phyloP scores from a whole-genome alignment of 2,329 filamentous ascomycete species.

The Colletotrichum nymphaeae region DNA sequence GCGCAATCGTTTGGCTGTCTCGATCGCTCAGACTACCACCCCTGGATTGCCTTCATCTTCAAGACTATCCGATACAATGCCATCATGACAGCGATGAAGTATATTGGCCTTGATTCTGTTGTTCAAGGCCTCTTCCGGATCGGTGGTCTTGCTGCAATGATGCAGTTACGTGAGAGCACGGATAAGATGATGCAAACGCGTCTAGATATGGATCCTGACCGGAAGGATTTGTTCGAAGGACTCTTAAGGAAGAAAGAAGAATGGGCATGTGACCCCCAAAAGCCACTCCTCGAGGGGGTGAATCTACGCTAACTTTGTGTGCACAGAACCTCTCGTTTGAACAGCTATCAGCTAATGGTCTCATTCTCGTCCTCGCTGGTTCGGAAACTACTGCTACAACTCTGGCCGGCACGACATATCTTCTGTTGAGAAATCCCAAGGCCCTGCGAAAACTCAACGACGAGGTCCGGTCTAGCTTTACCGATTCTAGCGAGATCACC shows the following conservation, averaged over 20 bases:
- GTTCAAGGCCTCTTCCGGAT: conserved; percentile 9
- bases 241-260: conserved; percentile 32
- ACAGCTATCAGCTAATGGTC: conserved; percentile 32
- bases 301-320: neutral
- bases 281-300: neutral
- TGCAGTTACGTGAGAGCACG: neutral
- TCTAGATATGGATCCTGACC: conserved; percentile 2
- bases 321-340: conserved; percentile 9
- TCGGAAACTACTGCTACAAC: conserved; percentile 59
- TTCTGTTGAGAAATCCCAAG: conserved; percentile 47
- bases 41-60: conserved; percentile 42
- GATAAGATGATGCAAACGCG: conserved; percentile 14
- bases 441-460: conserved; percentile 44
- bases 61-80: conserved; percentile 6
- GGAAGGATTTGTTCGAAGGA: conserved; percentile 33
- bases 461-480: conserved; percentile 54
- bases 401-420: conserved; percentile 53
- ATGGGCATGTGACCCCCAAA: conserved; percentile 7
- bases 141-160: conserved; percentile 7
- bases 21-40: conserved; percentile 38
- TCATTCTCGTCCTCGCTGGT: conserved; percentile 48
- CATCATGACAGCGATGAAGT: conserved; percentile 10
- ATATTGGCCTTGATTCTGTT: neutral
- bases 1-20: conserved; percentile 44
- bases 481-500: conserved; percentile 50